These are phyloP conservation scores for Trebouxia sp. DNA, from an alignment of 139 green algal genomes.

Conservation along the genomic window DNA sequence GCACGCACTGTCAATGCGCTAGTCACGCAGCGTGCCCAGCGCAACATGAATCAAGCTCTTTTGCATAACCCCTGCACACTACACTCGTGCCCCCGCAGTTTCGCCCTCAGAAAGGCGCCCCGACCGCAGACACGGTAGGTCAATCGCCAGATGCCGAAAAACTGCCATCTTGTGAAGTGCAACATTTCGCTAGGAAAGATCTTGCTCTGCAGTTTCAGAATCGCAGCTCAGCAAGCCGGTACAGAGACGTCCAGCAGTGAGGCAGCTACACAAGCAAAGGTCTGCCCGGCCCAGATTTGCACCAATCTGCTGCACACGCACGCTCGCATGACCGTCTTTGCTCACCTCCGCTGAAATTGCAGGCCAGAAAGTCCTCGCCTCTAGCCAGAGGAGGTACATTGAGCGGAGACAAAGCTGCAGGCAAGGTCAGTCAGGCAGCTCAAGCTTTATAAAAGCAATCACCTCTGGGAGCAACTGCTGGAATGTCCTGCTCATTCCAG, in stretches of 20 bases:
- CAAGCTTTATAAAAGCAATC: too few species aligned
- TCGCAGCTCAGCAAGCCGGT: conserved; percentile 9
- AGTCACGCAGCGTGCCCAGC: neutral
- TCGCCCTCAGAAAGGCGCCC: too few species aligned
- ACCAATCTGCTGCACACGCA: too few species aligned
- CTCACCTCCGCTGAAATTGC: too few species aligned
- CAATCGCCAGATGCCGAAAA: too few species aligned
- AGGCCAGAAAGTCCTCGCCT: neutral
- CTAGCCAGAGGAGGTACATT: neutral
- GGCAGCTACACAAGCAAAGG: conserved; percentile 3
- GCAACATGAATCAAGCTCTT: neutral
- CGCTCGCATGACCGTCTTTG: too few species aligned
- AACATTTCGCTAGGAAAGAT: too few species aligned
- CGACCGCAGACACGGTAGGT: too few species aligned
- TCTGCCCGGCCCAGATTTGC: neutral
- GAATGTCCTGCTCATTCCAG: too few species aligned
- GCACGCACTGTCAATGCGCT: neutral
- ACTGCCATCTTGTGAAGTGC: too few species aligned
- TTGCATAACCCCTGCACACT: neutral
- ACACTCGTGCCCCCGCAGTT: neutral
- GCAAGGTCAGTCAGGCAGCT: conserved; percentile 1
- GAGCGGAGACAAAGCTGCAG: neutral
- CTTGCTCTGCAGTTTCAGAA: neutral
- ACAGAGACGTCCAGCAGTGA: too few species aligned
- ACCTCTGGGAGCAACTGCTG: too few species aligned